A percentile compares a stretch with the other conserved stretches of the same genome.
These are phyloP conservation scores for Rhododendron mucronatum DNA, from an alignment of 148 eudicot species.

Conservation along the genomic window DNA sequence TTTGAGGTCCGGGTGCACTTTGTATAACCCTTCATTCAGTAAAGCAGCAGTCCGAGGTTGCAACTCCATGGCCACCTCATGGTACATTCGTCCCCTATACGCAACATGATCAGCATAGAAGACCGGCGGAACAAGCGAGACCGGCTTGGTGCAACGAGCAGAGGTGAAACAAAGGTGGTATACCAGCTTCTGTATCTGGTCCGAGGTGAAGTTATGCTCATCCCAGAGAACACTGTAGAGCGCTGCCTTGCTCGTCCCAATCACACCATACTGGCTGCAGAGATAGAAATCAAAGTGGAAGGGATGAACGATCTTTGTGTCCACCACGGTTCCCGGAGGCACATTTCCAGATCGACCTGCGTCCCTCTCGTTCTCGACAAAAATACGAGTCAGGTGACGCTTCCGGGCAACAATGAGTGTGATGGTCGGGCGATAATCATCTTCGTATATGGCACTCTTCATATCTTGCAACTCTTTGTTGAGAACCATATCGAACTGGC, in stretches of 20 bases:
- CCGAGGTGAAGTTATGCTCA: slow-evolving; percentile 36
- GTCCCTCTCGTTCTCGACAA: slow-evolving; percentile 17
- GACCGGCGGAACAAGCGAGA: slow-evolving; percentile 47
- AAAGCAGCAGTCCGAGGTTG: slow-evolving; percentile 7
- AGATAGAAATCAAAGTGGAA: slow-evolving; percentile 31
- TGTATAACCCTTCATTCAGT: background rate
- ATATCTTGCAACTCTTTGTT: slow-evolving; percentile 29
- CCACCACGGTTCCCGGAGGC: slow-evolving; percentile 47
- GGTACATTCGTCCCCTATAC: slow-evolving; percentile 45
- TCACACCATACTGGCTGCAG: slow-evolving; percentile 41
- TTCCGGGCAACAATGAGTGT: slow-evolving; percentile 37
- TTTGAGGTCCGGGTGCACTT: background rate
- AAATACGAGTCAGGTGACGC: slow-evolving; percentile 33
- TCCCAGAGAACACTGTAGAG: slow-evolving; percentile 44
- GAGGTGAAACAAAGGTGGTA: slow-evolving; percentile 48
- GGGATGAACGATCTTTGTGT: slow-evolving; percentile 29
- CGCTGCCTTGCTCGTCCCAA: slow-evolving; percentile 56
- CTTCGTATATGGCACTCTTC: slow-evolving; percentile 11
- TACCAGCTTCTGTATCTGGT: slow-evolving; percentile 39
- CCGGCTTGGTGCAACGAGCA: slow-evolving; percentile 49
- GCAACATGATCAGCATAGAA: slow-evolving; percentile 56
- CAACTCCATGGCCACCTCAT: slow-evolving; percentile 30
- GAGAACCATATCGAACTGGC: slow-evolving; percentile 40
- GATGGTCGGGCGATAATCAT: slow-evolving; percentile 22
- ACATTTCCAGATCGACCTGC: slow-evolving; percentile 19